Evolutionary conservation across 1,139 yeast genomes (phyloP).

Genomic region (Diutina scorzettiae): DNA sequence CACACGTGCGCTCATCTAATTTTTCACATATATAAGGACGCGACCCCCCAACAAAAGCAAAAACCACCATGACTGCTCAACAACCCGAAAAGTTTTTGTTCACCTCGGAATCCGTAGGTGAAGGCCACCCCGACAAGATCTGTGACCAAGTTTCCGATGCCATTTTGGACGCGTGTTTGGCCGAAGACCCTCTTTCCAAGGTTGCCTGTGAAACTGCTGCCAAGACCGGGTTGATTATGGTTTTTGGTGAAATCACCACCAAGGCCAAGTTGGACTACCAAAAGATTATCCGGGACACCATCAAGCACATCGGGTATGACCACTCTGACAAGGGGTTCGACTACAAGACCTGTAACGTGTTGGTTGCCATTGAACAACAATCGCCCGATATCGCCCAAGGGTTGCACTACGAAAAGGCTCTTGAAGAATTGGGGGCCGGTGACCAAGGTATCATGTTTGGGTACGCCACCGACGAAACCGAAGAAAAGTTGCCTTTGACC

Average conservation of each 20-base stretch:
- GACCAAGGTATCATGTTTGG: constrained; percentile 99
- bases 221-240: constrained; percentile 98
- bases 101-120: constrained; percentile 97
- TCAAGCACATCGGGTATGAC: constrained; percentile 97
- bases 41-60: not conserved
- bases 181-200: constrained; percentile 92
- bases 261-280: constrained; percentile 92
- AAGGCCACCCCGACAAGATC: constrained; percentile 99
- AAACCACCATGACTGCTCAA: constrained; percentile 11
- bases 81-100: constrained; percentile 46
- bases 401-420: constrained; percentile 91
- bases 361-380: constrained; percentile 98
- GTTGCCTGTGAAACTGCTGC: constrained; percentile 99
- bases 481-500: constrained; percentile 93
- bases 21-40: not conserved
- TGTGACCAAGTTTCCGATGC: constrained; percentile 99
- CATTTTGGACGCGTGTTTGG: constrained; percentile 92
- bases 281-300: constrained; percentile 94
- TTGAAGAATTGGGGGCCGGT: constrained; percentile 99
- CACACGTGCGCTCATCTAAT: constrained; percentile 4
- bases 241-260: constrained; percentile 98
- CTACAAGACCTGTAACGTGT: constrained; percentile 97
- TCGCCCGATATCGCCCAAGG: constrained; percentile 99
- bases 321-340: constrained; percentile 94
- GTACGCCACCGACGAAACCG: constrained; percentile 98